Evolutionary conservation across 805 yeast genomes (phyloP), one percentile per base, ranked within the genome.

Genomic region (Candida boidinii): DNA sequence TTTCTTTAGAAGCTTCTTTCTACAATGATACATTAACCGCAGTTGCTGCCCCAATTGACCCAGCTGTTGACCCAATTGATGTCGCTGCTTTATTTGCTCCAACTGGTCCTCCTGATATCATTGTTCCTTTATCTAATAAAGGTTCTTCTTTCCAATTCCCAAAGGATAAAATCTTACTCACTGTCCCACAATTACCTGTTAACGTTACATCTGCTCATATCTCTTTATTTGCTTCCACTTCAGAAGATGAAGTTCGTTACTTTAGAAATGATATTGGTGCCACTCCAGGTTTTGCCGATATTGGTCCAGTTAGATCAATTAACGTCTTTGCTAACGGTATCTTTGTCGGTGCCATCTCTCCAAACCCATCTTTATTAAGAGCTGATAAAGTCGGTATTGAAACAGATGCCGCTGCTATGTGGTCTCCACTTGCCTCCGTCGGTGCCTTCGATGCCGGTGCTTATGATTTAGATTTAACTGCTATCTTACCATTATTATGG

Each of bases 401-500:
- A 17, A 35, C 24, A 6, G 41, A 39, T 24, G 33, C 43, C 26
- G 30, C 48, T 9, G 18, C 24, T 10, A 34, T 39, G 22, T 54
- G 49, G 46, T 30, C 36, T 23, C 60, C 60, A 13, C 35, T 54
- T 11, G 60, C 46, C 33, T 53, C 53, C 13, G 28, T 39, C 27
- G 57, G 58, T 30, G 30, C 49, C 17, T 53, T 50, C 35, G 40
- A 42, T 28, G 58, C 56, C 8, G 44, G 51, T 22, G 35, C 44
- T 24, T 53, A 52, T 36, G 54, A 52, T 30, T 14, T 53, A 20
- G 55, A 54, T 32, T 49, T 54, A 34, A 35, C 49, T 12, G 34
- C 48, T 11, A 39, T 53, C 21, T 46, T 54, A 34, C 58, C 58
- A 6, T 38, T 49, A 16, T 47, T 54, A 30, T 53, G 58, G 57